Evolutionary conservation across 345 rosid genomes (phyloP).

Genomic region (Garcia nutans): DNA sequence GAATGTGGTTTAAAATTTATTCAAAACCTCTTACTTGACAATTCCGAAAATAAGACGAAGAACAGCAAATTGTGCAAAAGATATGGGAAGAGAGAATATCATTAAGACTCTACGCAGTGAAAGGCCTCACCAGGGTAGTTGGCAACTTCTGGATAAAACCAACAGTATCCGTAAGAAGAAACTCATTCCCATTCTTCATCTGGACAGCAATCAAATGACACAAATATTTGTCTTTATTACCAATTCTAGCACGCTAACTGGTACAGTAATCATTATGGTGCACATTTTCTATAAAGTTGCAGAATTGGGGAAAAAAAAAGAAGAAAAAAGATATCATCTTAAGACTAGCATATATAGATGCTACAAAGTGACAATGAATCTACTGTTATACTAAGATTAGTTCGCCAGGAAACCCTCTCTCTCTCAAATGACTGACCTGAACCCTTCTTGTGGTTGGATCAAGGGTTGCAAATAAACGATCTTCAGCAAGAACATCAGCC

Average conservation of each 20-base stretch:
- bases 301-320: not conserved
- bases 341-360: not conserved
- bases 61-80: conserved; percentile 1
- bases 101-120: conserved; percentile 1
- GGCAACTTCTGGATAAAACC: conserved; percentile 98
- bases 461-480: conserved; percentile 86
- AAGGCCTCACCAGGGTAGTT: conserved; percentile 73
- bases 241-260: not conserved
- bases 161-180: conserved; percentile 93
- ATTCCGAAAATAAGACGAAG: conserved; percentile 14
- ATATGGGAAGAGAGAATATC: conserved; percentile 9
- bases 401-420: conserved; percentile 13
- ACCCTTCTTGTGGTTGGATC: conserved; percentile 98
- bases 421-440: conserved; percentile 52
- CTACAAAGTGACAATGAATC: no score
- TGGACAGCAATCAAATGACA: conserved; percentile 33
- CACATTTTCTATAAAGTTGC: not conserved
- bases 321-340: not conserved
- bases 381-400: no score
- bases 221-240: conserved; percentile 19
- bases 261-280: conserved; percentile 1
- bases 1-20: conserved; percentile 12
- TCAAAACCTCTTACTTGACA: conserved; percentile 16
- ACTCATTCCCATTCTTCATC: conserved; percentile 79
- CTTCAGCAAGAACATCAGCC: conserved; percentile 89